Conservation (phyloP, 2,329 filamentous ascomycete species). For the Corynespora cassiicola region DNA sequence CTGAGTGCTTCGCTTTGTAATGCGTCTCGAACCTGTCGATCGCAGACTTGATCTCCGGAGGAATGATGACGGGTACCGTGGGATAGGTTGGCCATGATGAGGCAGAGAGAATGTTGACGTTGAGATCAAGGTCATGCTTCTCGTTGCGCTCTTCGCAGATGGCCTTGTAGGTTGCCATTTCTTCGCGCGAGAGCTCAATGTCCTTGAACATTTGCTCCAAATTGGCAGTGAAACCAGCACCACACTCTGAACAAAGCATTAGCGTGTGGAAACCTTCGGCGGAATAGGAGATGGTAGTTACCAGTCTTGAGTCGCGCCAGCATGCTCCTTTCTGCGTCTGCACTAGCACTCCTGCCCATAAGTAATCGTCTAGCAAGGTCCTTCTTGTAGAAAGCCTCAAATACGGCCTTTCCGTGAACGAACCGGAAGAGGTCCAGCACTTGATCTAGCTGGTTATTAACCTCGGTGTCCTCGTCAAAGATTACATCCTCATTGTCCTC, state of each 20-base stretch:
- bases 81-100: constrained; percentile 93
- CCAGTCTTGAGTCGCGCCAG: constrained; percentile 82
- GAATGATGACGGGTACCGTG: constrained; percentile 76
- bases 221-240: constrained; percentile 93
- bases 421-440: constrained; percentile 95
- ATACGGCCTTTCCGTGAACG: constrained; percentile 95
- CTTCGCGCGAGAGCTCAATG: constrained; percentile 89
- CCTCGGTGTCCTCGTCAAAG: constrained; percentile 87
- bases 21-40: constrained; percentile 82
- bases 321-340: constrained; percentile 97
- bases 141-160: constrained; percentile 67
- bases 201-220: constrained; percentile 99
- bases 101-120: constrained; percentile 88
- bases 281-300: constrained; percentile 28
- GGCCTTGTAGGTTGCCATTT: constrained; percentile 87
- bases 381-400: constrained; percentile 99
- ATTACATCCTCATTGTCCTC: constrained; percentile 66
- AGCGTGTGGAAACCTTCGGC: background rate
- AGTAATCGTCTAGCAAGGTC: constrained; percentile 88
- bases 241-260: constrained; percentile 70
- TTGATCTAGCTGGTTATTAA: constrained; percentile 91
- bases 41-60: constrained; percentile 75
- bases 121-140: constrained; percentile 70
- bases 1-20: constrained; percentile 89
- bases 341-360: constrained; percentile 90